Evolutionary conservation across 2,329 filamentous ascomycete genomes (phyloP), one percentile per base, ranked within the genome.

Genomic region (Fusarium papillatum): DNA sequence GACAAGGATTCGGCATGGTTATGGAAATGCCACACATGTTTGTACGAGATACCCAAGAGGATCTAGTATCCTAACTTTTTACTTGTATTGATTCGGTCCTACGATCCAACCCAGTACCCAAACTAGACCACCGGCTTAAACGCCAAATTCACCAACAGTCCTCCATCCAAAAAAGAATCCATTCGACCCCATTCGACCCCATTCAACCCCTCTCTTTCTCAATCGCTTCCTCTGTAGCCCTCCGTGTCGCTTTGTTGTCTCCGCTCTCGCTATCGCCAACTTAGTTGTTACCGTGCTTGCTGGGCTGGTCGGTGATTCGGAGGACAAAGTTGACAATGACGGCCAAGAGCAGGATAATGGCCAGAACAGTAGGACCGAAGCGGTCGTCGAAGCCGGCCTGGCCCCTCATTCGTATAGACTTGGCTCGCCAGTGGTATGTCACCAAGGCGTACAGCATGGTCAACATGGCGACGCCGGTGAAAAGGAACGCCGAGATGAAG

Each of bases 281-380:
- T 50, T 76, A 77, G 65, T 69, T 68, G 59, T 63, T 31, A 36
- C 64, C 34, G 53, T 85, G 80, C 81, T 85, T 85, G 80, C 85
- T 84, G 53, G 83, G 83, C 70, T 82, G 81, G 48, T 85, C 84
- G 72, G 79, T 84, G 68, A 95, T 92, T 76, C 95, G 90, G 82
- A 99, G 87, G 43, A 98, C 93, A 83, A 99, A 98, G 88, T 99
- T 99, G 81, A 98, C 95, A 66, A 98, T 88, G n/a, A 99, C 95
- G 17, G 96, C 97, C 60, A 95, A 89, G 80, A 98, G 86, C 77
- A 99, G 87, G 66, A 96, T 94, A 80, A 98, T 90, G 61, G 96
- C 95, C 84, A 99, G 85, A 64, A 98, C 91, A 0, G 96, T 98
- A 7, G 97, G 97, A 10, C 97, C 97, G 81, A 98, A 96, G 50